Conservation (phyloP, 495 filamentous ascomycete genomes). For the Tuber indicum region DNA sequence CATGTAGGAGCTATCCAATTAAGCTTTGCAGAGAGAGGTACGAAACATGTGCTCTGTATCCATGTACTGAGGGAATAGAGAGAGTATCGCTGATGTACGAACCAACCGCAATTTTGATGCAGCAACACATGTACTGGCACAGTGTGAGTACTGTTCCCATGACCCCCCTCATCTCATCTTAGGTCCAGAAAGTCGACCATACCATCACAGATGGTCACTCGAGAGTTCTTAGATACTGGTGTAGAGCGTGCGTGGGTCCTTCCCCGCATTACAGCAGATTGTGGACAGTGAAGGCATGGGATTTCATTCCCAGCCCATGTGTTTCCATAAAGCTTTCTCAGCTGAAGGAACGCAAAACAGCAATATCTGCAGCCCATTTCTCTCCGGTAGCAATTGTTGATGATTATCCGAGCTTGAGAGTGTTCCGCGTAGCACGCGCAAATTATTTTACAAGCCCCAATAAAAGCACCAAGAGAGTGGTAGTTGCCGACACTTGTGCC, state of each 20-base stretch:
- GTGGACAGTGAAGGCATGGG: background rate
- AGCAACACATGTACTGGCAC: background rate
- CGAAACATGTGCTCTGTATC: background rate
- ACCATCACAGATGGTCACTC: background rate
- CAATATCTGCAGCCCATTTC: background rate
- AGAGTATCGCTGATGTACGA: background rate
- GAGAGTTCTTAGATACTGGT: background rate
- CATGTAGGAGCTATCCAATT: constrained; percentile 1
- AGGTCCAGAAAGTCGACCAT: background rate
- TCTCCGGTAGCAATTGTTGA: background rate
- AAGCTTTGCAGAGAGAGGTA: background rate
- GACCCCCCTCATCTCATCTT: background rate
- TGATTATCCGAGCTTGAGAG: background rate
- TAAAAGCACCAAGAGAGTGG: background rate
- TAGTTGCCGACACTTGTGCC: background rate
- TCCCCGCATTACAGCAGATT: background rate
- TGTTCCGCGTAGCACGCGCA: background rate
- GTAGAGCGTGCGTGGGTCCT: background rate
- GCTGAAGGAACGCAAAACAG: background rate
- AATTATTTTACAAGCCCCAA: background rate
- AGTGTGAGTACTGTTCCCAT: background rate
- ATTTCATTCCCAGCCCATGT: background rate
- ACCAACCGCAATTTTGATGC: background rate
- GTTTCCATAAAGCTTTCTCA: background rate
- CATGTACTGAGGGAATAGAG: background rate